Evolutionary conservation across 441 rosid genomes (phyloP), one percentile per base, ranked within the genome.

Genomic region (Daphne laureola): DNA sequence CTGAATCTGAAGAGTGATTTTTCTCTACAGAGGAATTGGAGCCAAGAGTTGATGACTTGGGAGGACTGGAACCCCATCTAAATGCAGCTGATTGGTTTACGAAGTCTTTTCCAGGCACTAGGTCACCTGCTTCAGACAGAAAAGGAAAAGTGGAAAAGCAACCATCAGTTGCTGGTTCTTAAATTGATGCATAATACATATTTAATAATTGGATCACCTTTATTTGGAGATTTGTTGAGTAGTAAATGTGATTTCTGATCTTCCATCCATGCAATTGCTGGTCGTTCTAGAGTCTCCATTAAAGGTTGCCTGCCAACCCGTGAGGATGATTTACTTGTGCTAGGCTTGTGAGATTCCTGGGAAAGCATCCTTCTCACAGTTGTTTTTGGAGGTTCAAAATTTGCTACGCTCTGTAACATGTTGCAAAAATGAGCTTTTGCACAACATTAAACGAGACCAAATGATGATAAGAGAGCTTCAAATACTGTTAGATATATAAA

Each of bases 371-470:
- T 80, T 76, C 83, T 90, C 41, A 90, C 87, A 59, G 87, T 93
- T 65, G 99, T 93, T 68, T 83, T 93, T 49, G 95, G 76, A 55
- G 99, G 96, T 74, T 83, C 89, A 74, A 83, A 93, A 62, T 78
- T 81, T 53, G 83, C 83, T 95, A 84, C 83, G 65, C 84, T 83
- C 99, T 93, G 81, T 61, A 70, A 54, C 62, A 59, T 59, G 58
- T 47, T 62, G 56, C 25, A 52, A 11, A 17, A 8, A 23, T 44
- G 12, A 40, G 13, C 31, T 1, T 43, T 27, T 27, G 21, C 45
- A 45, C n/a, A 44, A 45, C 12, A 26, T 40, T 31, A 18, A 36
- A 46, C 44, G 23, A 41, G 50, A 57, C 13, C 5, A 53, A 5
- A 23, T 31, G 48, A 21, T 35, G 50, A 55, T 43, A 46, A 58